Evolutionary conservation across 352 stramenopile genomes (phyloP), one percentile per base, ranked within the genome.

Genomic region (Thraustochytrium striatum): DNA sequence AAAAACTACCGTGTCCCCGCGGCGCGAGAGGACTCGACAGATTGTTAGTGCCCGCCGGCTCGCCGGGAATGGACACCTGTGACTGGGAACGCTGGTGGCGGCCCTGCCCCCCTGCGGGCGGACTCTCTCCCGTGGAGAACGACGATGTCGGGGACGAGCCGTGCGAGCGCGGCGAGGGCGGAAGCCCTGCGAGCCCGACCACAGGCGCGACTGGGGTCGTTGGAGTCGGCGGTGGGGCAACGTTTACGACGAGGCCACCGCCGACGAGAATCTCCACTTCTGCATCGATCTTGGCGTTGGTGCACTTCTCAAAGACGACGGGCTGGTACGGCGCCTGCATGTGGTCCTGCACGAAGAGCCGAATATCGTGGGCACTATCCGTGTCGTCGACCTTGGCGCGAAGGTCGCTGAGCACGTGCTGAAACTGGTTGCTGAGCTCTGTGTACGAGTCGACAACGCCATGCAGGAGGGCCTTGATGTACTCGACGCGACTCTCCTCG

Each of bases 401-500:
- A n/a, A 75, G 39, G 7, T 75, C 65, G 8, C 11, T n/a, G 32
- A 75, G 30, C n/a, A 75, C 65, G 11, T 75, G 65, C 16, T 16
- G 8, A 1, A 75, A 75, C 50, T 75, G 65, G 39, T 75, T 75
- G n/a, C 30, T 30, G 3, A 75, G 50, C 65, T 75, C 65, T 3
- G 41, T 75, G 30, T 75, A 75, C 32, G 65, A 75, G 39, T 75
- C 65, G 0, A 75, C 50, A 41, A 75, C 36, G 2, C 65, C 65
- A 38, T 75, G 65, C 32, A 68, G 13, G 16, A 75, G 52, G 5
- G 65, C 65, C 50, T 75, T 75, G 25, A 61, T 61, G 39, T 62
- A 75, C 65, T 75, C 65, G 25, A 75, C 50, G 11, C 65, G 65
- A 32, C 47, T 70, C 50, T 75, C 65, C 52, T 75, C 65, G 16